Conservation (phyloP, 495 filamentous ascomycete species). For the Poronia punctata region DNA sequence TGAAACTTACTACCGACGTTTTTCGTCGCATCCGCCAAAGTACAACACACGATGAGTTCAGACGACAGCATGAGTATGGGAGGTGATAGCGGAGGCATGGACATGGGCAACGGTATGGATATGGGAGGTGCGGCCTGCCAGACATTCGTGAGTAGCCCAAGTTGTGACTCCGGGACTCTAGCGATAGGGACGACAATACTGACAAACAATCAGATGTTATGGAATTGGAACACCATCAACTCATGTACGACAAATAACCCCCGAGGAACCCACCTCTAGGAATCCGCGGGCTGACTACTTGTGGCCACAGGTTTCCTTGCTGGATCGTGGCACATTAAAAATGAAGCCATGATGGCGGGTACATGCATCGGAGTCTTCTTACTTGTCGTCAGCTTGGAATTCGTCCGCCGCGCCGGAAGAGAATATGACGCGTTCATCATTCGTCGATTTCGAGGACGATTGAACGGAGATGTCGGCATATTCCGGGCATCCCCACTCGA, state of each 20-base stretch:
- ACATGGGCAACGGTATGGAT: conserved; percentile 10
- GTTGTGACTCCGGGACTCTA: background rate
- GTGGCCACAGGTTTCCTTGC: conserved; percentile 41
- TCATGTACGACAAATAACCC: conserved; percentile 24
- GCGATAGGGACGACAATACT: conserved; percentile 8
- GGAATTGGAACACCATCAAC: conserved; percentile 53
- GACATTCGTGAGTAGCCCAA: background rate
- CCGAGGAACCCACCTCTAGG: background rate
- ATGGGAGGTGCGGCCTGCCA: conserved; percentile 13
- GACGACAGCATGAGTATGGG: background rate
- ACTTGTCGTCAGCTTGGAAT: conserved; percentile 47
- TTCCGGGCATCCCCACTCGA: conserved; percentile 42
- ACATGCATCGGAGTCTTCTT: conserved; percentile 53
- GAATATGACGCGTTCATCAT: conserved; percentile 48
- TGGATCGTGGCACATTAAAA: conserved; percentile 39
- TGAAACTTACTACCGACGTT: no score
- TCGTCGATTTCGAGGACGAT: conserved; percentile 20
- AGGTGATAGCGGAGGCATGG: no score
- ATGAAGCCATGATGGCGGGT: conserved; percentile 44
- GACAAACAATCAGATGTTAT: conserved; percentile 42
- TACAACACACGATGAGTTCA: background rate
- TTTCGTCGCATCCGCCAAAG: conserved; percentile 5
- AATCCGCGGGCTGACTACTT: conserved; percentile 9
- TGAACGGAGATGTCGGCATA: conserved; percentile 20
- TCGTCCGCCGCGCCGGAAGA: conserved; percentile 42